These are phyloP conservation scores for Incumbomyces delicatus DNA, from an alignment of 2,329 filamentous ascomycete genomes.

Conservation along the genomic window DNA sequence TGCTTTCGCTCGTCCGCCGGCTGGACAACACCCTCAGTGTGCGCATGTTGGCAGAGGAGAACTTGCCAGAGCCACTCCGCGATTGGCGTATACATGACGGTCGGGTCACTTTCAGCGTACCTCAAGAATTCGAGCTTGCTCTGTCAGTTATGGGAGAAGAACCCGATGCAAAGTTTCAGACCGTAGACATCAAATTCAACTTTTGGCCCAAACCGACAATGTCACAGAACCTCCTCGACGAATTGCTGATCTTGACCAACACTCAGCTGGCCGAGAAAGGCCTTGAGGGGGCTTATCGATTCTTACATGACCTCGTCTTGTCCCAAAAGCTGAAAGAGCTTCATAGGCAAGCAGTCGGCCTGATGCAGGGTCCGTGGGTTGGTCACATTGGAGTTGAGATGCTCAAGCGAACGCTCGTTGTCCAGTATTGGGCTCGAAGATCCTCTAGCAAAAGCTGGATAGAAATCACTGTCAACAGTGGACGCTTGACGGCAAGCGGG, in stretches of 20 bases:
- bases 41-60: constrained; percentile 75
- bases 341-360: constrained; percentile 61
- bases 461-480: constrained; percentile 70
- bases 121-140: constrained; percentile 83
- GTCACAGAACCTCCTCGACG: constrained; percentile 52
- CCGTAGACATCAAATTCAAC: constrained; percentile 79
- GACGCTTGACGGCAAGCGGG: constrained; percentile 28
- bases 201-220: constrained; percentile 64
- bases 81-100: constrained; percentile 73
- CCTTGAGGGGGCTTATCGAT: constrained; percentile 69
- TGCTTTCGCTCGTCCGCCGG: constrained; percentile 65
- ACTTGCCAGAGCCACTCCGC: constrained; percentile 66
- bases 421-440: constrained; percentile 81
- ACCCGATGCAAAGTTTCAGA: constrained; percentile 75
- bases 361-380: constrained; percentile 65
- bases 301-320: constrained; percentile 76
- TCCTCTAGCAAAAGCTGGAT: constrained; percentile 77
- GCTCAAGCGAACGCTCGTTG: constrained; percentile 68
- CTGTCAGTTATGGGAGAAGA: constrained; percentile 84
- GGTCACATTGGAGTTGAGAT: constrained; percentile 68
- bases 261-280: constrained; percentile 59
- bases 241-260: constrained; percentile 65
- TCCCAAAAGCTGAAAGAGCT: constrained; percentile 85
- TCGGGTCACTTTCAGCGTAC: constrained; percentile 78
- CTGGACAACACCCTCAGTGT: constrained; percentile 76